Conservation (phyloP, 495 filamentous ascomycete species). For the Cercophora sp. region DNA sequence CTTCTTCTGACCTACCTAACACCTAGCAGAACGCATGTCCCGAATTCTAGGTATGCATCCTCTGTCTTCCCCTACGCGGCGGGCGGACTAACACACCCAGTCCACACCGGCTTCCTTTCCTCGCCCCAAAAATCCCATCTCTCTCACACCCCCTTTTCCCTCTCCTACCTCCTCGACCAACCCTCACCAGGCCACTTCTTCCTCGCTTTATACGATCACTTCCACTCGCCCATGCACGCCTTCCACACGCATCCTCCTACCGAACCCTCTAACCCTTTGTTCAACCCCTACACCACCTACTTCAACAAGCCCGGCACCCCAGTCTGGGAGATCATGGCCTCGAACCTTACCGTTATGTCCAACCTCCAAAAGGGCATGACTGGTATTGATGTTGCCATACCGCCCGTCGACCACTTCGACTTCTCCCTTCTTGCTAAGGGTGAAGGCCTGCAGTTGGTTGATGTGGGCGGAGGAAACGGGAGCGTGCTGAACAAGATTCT, state of each 20-base stretch:
- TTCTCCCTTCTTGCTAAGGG: conserved; percentile 14
- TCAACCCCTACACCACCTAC: conserved; percentile 16
- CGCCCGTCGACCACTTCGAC: conserved; percentile 19
- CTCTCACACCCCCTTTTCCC: conserved; percentile 22
- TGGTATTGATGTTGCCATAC: conserved; percentile 23
- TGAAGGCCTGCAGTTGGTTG: conserved; percentile 18
- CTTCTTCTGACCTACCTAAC: too few species aligned
- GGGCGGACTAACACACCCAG: background rate
- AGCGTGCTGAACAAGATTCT: conserved; percentile 21
- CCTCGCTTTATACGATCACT: conserved; percentile 20
- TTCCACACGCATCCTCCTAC: conserved; percentile 22
- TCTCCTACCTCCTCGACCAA: conserved; percentile 13
- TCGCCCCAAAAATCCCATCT: too few species aligned
- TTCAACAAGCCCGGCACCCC: conserved; percentile 17
- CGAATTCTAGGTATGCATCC: conserved; percentile 13
- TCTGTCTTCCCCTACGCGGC: too few species aligned
- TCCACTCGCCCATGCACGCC: conserved; percentile 17
- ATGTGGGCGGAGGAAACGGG: conserved; percentile 20
- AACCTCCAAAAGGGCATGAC: conserved; percentile 19
- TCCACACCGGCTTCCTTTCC: conserved; percentile 22
- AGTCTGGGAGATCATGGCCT: conserved; percentile 18
- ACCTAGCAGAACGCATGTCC: conserved; percentile 17
- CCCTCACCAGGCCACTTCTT: conserved; percentile 19
- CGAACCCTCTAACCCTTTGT: conserved; percentile 17
- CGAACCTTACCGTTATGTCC: conserved; percentile 16